Evolutionary conservation across 495 filamentous ascomycete genomes (phyloP).

Genomic region (Margaritispora aquatica): DNA sequence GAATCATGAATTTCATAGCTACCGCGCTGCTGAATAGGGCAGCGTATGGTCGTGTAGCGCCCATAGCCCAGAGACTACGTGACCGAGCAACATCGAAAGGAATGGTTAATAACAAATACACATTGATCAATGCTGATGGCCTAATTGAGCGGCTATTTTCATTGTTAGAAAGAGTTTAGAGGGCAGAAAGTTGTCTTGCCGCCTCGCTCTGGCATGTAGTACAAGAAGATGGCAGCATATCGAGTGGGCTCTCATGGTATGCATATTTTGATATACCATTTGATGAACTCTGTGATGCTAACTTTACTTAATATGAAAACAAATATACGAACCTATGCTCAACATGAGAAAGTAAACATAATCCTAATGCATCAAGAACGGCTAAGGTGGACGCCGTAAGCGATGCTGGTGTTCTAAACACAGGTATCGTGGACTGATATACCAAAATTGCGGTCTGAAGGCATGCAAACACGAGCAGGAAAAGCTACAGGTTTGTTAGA

Average conservation of each 20-base stretch:
- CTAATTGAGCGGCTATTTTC: slow-evolving; percentile 33
- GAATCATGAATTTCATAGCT: slow-evolving; percentile 39
- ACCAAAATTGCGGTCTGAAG: slow-evolving; percentile 14
- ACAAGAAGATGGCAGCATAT: too few relatives aligned
- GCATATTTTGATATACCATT: too few relatives aligned
- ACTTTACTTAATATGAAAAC: not conserved
- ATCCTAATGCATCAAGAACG: slow-evolving; percentile 14
- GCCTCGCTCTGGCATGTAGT: too few relatives aligned
- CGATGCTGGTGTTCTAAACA: slow-evolving; percentile 9
- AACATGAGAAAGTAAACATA: slow-evolving; percentile 14
- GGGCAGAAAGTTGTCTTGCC: not conserved
- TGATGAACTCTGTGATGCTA: too few relatives aligned
- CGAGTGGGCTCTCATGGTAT: too few relatives aligned
- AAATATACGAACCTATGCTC: not conserved
- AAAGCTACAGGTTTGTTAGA: slow-evolving; percentile 9
- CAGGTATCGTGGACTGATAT: not conserved
- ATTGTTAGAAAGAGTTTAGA: not conserved
- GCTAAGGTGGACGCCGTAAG: slow-evolving; percentile 8
- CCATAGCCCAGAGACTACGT: slow-evolving; percentile 33
- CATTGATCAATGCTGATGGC: slow-evolving; percentile 36
- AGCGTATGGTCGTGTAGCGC: slow-evolving; percentile 14
- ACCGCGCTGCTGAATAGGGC: slow-evolving; percentile 40
- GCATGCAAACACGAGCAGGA: slow-evolving; percentile 13
- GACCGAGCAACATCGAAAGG: slow-evolving; percentile 35
- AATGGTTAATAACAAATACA: slow-evolving; percentile 34